phyloP scores from a whole-genome alignment of 192 early-diverging fungal species.

The Coemansia sp. region DNA sequence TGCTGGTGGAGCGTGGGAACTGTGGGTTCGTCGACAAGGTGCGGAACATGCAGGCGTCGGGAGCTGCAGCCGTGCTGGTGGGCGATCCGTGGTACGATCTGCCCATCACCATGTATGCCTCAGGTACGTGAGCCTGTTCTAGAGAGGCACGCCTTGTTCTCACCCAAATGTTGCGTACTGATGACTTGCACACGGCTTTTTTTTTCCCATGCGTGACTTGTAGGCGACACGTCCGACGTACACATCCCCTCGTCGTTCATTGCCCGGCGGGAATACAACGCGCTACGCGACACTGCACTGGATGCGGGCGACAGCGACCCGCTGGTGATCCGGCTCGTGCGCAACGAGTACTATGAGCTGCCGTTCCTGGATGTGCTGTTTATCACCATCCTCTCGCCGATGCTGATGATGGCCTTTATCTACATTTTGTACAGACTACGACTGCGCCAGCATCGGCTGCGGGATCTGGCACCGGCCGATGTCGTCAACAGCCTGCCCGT shows the following conservation, averaged over 20 bases:
- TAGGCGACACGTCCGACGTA: slow-evolving; percentile 81
- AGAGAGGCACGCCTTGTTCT: background rate
- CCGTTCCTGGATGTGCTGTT: slow-evolving; percentile 76
- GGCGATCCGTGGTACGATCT: slow-evolving; percentile 70
- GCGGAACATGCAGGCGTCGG: slow-evolving; percentile 78
- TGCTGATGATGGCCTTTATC: slow-evolving; percentile 70
- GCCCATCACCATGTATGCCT: slow-evolving; percentile 81
- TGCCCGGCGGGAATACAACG: slow-evolving; percentile 59
- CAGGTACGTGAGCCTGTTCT: slow-evolving; percentile 54
- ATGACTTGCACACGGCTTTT: background rate
- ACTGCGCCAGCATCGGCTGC: slow-evolving; percentile 61
- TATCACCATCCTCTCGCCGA: slow-evolving; percentile 76
- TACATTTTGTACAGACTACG: slow-evolving; percentile 69
- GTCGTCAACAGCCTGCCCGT: slow-evolving; percentile 69
- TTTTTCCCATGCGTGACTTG: slow-evolving; percentile 17
- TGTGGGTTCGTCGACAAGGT: slow-evolving; percentile 91
- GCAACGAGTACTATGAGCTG: slow-evolving; percentile 51
- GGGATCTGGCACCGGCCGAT: slow-evolving; percentile 70
- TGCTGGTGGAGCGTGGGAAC: slow-evolving; percentile 78
- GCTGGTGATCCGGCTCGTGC: slow-evolving; percentile 35
- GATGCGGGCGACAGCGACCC: slow-evolving; percentile 5
- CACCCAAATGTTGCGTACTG: background rate
- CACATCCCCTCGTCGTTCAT: slow-evolving; percentile 85
- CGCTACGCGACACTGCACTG: slow-evolving; percentile 44
- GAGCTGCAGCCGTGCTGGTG: slow-evolving; percentile 80